Evolutionary conservation across 2,329 filamentous ascomycete genomes (phyloP).

Genomic region (Ophiostoma piceae): DNA sequence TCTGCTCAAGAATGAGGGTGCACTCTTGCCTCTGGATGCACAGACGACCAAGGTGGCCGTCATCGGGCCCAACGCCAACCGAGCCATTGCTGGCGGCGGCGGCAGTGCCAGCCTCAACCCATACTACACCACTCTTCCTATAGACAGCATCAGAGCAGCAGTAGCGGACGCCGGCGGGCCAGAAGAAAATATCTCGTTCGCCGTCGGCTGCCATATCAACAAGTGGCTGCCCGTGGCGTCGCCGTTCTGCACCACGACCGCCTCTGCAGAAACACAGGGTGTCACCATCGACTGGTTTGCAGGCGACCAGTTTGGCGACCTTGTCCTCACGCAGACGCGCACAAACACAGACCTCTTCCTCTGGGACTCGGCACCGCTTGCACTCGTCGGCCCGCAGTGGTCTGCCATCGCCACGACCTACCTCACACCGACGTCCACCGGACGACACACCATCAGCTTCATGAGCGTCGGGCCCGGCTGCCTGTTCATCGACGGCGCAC

Average conservation of each 20-base stretch:
- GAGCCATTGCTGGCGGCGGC: conserved; percentile 62
- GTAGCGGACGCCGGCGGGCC: neutral
- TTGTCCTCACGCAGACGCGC: neutral
- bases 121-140: conserved; percentile 61
- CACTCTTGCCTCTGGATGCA: neutral
- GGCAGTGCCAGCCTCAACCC: conserved; percentile 64
- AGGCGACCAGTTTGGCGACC: conserved; percentile 54
- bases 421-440: conserved; percentile 53
- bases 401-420: conserved; percentile 46
- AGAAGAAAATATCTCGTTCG: neutral
- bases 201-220: conserved; percentile 55
- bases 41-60: conserved; percentile 56
- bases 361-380: neutral
- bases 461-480: conserved; percentile 62
- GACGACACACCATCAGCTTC: conserved; percentile 61
- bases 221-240: conserved; percentile 62
- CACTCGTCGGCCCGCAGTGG: neutral
- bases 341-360: neutral
- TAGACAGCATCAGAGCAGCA: conserved; percentile 51
- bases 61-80: conserved; percentile 63
- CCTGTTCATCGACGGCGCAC: conserved; percentile 54
- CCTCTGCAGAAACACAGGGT: conserved; percentile 51
- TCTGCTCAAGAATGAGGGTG: neutral
- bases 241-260: conserved; percentile 48
- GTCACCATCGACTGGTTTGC: conserved; percentile 61